phyloP scores from a whole-genome alignment of 306 rosid species.

The Rosa rugosa region DNA sequence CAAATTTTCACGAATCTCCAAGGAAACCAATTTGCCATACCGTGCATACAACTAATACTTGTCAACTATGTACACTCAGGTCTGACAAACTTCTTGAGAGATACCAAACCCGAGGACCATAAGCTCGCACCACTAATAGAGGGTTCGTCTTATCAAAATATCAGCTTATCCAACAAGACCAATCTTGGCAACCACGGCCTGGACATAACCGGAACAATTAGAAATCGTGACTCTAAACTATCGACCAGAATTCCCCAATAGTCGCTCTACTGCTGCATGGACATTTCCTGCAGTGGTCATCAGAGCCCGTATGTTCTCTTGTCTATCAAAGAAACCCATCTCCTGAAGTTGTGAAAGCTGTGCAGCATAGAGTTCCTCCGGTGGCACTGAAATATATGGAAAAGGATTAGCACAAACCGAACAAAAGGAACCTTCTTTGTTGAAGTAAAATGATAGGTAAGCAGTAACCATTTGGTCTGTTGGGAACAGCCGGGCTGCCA shows the following conservation, averaged over 20 bases:
- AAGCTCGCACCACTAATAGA: slow-evolving; percentile 9
- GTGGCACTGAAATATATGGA: slow-evolving; percentile 57
- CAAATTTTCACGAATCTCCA: slow-evolving; percentile 7
- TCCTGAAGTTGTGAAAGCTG: slow-evolving; percentile 90
- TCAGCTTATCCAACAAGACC: slow-evolving; percentile 39
- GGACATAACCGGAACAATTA: slow-evolving; percentile 23
- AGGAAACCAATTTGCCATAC: slow-evolving; percentile 23
- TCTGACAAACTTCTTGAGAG: slow-evolving; percentile 23
- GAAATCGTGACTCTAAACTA: slow-evolving; percentile 40
- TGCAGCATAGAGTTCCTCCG: slow-evolving; percentile 79
- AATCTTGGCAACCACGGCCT: slow-evolving; percentile 30
- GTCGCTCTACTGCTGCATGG: slow-evolving; percentile 84
- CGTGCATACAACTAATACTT: slow-evolving; percentile 21
- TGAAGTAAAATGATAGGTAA: slow-evolving; percentile 20
- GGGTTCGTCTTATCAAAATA: slow-evolving; percentile 1
- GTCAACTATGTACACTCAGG: slow-evolving; percentile 38
- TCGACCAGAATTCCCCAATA: slow-evolving; percentile 71
- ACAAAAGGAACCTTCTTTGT: not conserved
- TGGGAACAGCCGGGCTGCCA: slow-evolving; percentile 71
- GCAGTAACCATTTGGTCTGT: slow-evolving; percentile 64
- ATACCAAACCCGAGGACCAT: slow-evolving; percentile 30
- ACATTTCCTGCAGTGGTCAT: slow-evolving; percentile 81
- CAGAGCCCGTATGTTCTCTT: slow-evolving; percentile 85
- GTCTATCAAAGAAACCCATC: slow-evolving; percentile 90
- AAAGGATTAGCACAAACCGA: slow-evolving; percentile 1